Base-by-base conservation (phyloP, 2,329 filamentous ascomycete genomes). In the Phoma sp. region DNA sequence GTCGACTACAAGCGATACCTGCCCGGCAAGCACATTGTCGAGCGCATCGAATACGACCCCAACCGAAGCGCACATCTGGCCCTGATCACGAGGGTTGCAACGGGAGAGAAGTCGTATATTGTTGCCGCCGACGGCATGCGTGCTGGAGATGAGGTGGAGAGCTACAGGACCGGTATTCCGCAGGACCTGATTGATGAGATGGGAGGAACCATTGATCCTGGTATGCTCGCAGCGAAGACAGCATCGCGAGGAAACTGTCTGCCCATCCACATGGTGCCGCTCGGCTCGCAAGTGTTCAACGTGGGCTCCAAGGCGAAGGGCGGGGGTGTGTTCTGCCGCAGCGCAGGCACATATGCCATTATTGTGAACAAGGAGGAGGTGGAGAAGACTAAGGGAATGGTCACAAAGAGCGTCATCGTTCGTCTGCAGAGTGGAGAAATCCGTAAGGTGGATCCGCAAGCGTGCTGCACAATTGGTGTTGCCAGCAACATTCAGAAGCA, bases 21-120 rank as follows among this genome's bases (percentile, higher is more conserved):
- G 24, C 86, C 92, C 0, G 95, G 95, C 14, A 87, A 90, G 60
- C 95, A 98, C 67, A 77, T 88, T 13, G 93, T 99, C 49, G 93
- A 98, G 72, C 86, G 95, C 57, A 95, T 99, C 69, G 95, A 99
- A 75, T 93, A 98, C 75, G 96, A 99, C 68, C 95, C 95, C 0
- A 91, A 91, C 62, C 89, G 95, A 46, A 96, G 87, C 67, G 91
- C 93, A 11, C 95, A 99, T 73, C 93, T 99, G 75, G 95, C 95
- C 5, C 82, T 99, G 51, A 70, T 97, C 42, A 92, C 86, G 44
- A 87, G 89, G 66, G 80, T 91, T 61, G 83, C 86, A 42, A 93
- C 89, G 0, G 84, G 86, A 10, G 84, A 83, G 62, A 88, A 95
- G 78, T 91, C 88, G 62, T 99, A 99, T 75, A 96, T 99, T 61